Conservation (phyloP, 345 rosid species). For the Euclidium syriacum region DNA sequence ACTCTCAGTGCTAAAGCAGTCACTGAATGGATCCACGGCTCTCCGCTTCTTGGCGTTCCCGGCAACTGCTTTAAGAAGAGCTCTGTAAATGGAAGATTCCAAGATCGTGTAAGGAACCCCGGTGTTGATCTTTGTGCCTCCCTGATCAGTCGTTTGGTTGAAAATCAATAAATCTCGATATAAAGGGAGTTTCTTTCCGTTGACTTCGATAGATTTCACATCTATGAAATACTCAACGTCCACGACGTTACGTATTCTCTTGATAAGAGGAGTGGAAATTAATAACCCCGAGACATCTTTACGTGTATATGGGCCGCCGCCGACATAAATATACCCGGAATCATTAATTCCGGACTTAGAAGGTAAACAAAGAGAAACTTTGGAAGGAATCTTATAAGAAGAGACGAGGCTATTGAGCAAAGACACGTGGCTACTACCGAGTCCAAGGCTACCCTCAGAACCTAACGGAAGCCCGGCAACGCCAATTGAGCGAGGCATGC, state of each 20-base stretch:
- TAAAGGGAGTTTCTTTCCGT: slow-evolving; percentile 28
- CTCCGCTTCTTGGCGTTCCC: background rate
- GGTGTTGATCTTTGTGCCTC: slow-evolving; percentile 51
- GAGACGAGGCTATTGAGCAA: slow-evolving; percentile 19
- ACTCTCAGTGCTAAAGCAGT: slow-evolving; percentile 15
- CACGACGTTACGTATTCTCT: slow-evolving; percentile 16
- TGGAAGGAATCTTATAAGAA: slow-evolving; percentile 18
- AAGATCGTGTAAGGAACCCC: slow-evolving; percentile 27
- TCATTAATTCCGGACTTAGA: background rate
- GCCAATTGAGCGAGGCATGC: background rate
- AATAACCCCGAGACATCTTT: slow-evolving; percentile 19
- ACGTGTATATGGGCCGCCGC: slow-evolving; percentile 27
- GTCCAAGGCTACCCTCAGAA: slow-evolving; percentile 31
- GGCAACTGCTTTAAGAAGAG: slow-evolving; percentile 26
- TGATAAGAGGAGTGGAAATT: slow-evolving; percentile 21
- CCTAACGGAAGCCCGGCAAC: slow-evolving; percentile 18
- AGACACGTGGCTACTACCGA: slow-evolving; percentile 19
- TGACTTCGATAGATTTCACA: slow-evolving; percentile 26
- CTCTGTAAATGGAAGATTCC: slow-evolving; percentile 42
- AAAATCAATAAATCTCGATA: slow-evolving; percentile 31
- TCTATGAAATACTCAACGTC: slow-evolving; percentile 35
- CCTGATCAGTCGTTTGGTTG: slow-evolving; percentile 17
- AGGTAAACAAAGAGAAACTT: slow-evolving; percentile 37
- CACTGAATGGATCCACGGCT: slow-evolving; percentile 20
- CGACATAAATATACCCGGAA: slow-evolving; percentile 23